Evolutionary conservation across 106 monocot genomes (phyloP), one percentile per base, ranked within the genome.

Genomic region (Acanthochlamys bracteata): DNA sequence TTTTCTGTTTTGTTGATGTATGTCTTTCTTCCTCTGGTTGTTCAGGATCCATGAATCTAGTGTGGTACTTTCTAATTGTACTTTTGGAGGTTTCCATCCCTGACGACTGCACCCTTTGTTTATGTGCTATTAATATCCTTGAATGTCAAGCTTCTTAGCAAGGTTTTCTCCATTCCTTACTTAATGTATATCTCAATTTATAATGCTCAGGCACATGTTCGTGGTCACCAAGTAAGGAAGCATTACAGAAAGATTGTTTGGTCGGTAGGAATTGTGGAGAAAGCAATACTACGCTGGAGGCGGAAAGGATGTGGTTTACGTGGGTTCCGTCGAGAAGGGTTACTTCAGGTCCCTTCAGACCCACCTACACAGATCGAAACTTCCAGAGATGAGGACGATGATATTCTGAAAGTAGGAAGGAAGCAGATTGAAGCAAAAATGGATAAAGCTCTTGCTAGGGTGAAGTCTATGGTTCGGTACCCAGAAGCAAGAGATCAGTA

Each of bases 401-500:
- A 96, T 71, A 85, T 91, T 72, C 65, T 91, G 64, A 72, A 78
- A 70, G 83, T 80, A 63, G 96, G 96, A 6, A 82, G 90, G 66
- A 86, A 76, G 20, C 90, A 96, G 73, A 88, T 78, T 10, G 96
- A 96, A 57, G 96, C 66, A 8, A 82, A 83, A 43, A 33, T 96
- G 47, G 80, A 85, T 62, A 96, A 83, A 63, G 96, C 96, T 45
- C 90, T 96, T 63, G 90, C 87, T 24, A 82, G 96, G 66, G 96
- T 96, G 39, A 91, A 88, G 52, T 96, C 96, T 58, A 96, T 96
- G 96, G 96, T 79, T 53, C 96, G 91, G 46, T 96, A 96, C 66
- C 91, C 96, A 51, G 96, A 96, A 70, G 96, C 96, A 22, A 82
- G 90, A 72, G 96, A 87, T 75, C 96, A 96, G 68, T 96, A 96